These are phyloP conservation scores for Exophiala xenobiotica DNA, from an alignment of 2,329 filamentous ascomycete species.

Conservation along the genomic window DNA sequence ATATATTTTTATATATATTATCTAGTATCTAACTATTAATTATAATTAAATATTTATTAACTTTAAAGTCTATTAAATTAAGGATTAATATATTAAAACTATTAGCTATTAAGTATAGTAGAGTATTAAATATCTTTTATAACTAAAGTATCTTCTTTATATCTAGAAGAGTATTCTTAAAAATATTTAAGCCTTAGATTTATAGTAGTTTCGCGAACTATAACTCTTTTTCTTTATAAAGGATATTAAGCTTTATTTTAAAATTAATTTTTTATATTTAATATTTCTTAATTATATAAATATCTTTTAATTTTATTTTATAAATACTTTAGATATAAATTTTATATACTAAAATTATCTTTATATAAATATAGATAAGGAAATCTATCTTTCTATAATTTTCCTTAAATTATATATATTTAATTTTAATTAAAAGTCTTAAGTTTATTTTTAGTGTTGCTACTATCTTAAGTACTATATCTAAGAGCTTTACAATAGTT, in stretches of 20 bases:
- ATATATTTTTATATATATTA: neutral
- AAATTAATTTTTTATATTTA: neutral
- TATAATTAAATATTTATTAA: neutral
- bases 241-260: neutral
- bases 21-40: neutral
- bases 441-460: neutral
- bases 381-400: neutral
- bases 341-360: neutral
- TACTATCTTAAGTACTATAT: neutral
- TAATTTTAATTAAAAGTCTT: neutral
- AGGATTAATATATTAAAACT: no score
- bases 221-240: neutral
- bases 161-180: no score
- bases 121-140: no score
- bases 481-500: neutral
- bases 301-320: neutral
- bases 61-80: no score
- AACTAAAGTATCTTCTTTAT: no score
- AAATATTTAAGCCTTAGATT: no score
- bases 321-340: neutral
- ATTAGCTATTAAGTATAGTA: no score
- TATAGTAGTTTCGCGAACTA: neutral
- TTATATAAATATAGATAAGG: neutral
- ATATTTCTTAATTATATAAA: neutral
- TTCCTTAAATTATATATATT: neutral